Evolutionary conservation across 2,329 filamentous ascomycete species (phyloP).

Genomic region (Harringtonia aguacate): DNA sequence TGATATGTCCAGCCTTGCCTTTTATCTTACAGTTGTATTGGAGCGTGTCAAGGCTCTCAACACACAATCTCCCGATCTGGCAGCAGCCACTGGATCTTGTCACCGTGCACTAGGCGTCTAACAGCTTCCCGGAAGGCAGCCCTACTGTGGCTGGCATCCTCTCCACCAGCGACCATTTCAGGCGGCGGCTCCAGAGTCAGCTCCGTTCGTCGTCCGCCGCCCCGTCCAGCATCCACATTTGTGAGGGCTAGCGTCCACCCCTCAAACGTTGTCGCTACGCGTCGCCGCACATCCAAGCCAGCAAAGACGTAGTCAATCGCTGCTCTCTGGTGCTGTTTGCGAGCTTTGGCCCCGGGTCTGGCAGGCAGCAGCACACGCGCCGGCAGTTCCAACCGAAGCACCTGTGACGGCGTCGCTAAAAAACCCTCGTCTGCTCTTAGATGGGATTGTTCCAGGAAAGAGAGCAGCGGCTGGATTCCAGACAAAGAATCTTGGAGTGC

Average conservation of each 20-base stretch:
- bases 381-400: slow-evolving; percentile 16
- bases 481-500: not conserved
- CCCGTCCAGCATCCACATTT: slow-evolving; percentile 38
- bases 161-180: not conserved
- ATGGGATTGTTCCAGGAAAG: slow-evolving; percentile 32
- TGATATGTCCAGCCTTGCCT: no score
- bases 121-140: slow-evolving; percentile 5
- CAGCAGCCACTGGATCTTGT: slow-evolving; percentile 6
- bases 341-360: not conserved
- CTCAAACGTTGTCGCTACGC: slow-evolving; percentile 28
- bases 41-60: not conserved
- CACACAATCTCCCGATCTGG: not conserved
- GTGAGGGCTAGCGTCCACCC: slow-evolving; percentile 39
- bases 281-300: slow-evolving; percentile 41
- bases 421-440: slow-evolving; percentile 35
- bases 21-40: no score
- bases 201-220: slow-evolving; percentile 40
- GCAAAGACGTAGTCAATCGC: slow-evolving; percentile 31
- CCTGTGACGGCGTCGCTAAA: slow-evolving; percentile 31
- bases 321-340: slow-evolving; percentile 3
- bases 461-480: slow-evolving; percentile 20
- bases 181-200: slow-evolving; percentile 31
- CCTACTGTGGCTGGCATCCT: not conserved
- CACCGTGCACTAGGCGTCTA: slow-evolving; percentile 5
- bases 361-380: slow-evolving; percentile 8